Percentiles rank a stretch among this genome's conserved stretches.
Evolutionary conservation across 78 protist species (phyloP).

Genomic region (Dictyostelium brefeldianum): DNA sequence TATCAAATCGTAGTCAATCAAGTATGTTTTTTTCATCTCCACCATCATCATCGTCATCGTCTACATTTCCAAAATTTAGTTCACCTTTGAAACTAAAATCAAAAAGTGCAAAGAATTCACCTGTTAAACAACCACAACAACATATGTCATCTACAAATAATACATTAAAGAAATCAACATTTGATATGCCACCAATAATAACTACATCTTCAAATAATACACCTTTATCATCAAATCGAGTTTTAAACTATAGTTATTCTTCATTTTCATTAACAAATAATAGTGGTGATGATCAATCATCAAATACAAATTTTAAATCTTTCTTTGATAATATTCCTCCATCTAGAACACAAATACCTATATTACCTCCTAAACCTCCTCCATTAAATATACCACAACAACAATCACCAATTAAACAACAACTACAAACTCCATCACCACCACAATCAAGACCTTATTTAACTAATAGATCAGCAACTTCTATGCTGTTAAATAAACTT

Average conservation of each 20-base stretch:
- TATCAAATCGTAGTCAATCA: conserved; percentile 12
- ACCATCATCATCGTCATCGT: neutral
- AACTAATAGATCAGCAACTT: conserved; percentile 11
- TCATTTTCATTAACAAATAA: neutral
- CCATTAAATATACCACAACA: conserved; percentile 9
- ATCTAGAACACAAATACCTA: neutral
- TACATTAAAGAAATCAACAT: neutral
- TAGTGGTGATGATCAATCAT: neutral
- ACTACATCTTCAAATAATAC: neutral
- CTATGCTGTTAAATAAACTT: neutral
- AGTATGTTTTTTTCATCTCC: neutral
- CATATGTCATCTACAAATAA: neutral
- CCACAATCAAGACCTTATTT: neutral
- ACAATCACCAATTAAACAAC: neutral
- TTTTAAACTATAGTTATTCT: neutral
- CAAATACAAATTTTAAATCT: neutral
- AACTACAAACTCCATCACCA: neutral
- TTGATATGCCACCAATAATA: neutral
- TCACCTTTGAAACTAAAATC: neutral
- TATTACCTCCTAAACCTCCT: neutral
- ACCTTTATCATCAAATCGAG: neutral
- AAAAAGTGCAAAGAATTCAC: neutral
- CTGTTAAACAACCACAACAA: neutral
- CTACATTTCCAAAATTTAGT: neutral
- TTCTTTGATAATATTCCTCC: neutral